These are phyloP conservation scores for Entophlyctis luteolus DNA, from an alignment of 192 early-diverging fungal genomes.

Conservation along the genomic window DNA sequence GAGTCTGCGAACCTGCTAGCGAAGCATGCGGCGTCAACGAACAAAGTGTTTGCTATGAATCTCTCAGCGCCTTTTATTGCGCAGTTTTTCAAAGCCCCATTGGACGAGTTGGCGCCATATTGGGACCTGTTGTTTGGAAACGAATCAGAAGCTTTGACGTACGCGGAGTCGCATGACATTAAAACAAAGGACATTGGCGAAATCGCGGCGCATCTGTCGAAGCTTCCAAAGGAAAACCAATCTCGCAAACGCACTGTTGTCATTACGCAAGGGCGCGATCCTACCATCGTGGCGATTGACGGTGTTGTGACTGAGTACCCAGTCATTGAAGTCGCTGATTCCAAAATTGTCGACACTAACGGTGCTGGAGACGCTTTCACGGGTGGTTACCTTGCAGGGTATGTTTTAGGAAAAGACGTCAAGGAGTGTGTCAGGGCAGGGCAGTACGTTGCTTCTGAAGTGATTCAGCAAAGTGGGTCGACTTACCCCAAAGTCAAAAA, in stretches of 20 bases:
- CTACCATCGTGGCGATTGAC: conserved; percentile 65
- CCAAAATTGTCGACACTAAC: conserved; percentile 92
- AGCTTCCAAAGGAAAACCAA: conserved; percentile 74
- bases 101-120: conserved; percentile 78
- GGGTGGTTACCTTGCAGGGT: conserved; percentile 86
- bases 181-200: conserved; percentile 70
- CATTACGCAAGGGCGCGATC: conserved; percentile 82
- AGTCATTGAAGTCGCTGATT: conserved; percentile 60
- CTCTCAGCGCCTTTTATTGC: conserved; percentile 93
- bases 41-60: conserved; percentile 90
- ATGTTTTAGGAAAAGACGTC: conserved; percentile 66
- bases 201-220: conserved; percentile 77
- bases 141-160: conserved; percentile 89
- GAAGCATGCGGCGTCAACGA: conserved; percentile 77
- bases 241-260: conserved; percentile 77
- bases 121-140: conserved; percentile 94
- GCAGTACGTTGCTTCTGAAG: conserved; percentile 84
- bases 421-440: conserved; percentile 77
- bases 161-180: conserved; percentile 68
- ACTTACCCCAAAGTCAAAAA: conserved; percentile 42
- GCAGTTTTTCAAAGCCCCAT: conserved; percentile 83
- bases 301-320: conserved; percentile 56
- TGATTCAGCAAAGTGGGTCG: conserved; percentile 65
- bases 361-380: conserved; percentile 97
- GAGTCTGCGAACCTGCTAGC: conserved; percentile 80